Percentiles rank a stretch among this genome's conserved stretches.
These are phyloP conservation scores for Amylocarpus encephaloides DNA, from an alignment of 2,329 filamentous ascomycete species.

Conservation along the genomic window DNA sequence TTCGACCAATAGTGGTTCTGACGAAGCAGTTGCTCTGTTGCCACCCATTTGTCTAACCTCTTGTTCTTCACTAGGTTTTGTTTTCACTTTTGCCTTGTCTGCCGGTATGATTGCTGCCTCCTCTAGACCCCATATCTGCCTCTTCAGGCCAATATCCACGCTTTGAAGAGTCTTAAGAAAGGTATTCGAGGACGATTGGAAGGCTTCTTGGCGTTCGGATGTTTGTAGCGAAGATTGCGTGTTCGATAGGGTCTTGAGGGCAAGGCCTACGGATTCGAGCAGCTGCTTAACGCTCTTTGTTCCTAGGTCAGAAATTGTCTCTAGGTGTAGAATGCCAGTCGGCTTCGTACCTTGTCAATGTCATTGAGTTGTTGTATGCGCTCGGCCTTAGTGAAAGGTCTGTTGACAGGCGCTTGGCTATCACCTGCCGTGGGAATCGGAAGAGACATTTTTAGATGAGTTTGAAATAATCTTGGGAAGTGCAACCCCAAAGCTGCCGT, in stretches of 20 bases:
- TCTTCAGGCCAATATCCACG: constrained; percentile 67
- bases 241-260: constrained; percentile 57
- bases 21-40: constrained; percentile 7
- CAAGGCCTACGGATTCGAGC: constrained; percentile 52
- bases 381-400: constrained; percentile 62
- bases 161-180: constrained; percentile 70
- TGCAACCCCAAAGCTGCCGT: too few relatives aligned
- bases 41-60: constrained; percentile 9
- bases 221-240: constrained; percentile 27
- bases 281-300: constrained; percentile 37
- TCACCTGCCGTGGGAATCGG: constrained; percentile 11
- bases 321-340: neutral
- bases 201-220: constrained; percentile 35
- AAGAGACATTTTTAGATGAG: constrained; percentile 8
- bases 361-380: constrained; percentile 74
- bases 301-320: neutral
- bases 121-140: constrained; percentile 73
- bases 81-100: constrained; percentile 26
- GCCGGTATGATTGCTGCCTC: constrained; percentile 67
- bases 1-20: constrained; percentile 30
- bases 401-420: constrained; percentile 17
- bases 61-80: constrained; percentile 13
- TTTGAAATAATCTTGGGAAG: too few relatives aligned
- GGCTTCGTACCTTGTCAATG: constrained; percentile 58
- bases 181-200: constrained; percentile 53